These are phyloP conservation scores for cucumber (Cucumis sativus) DNA, from an alignment of 306 rosid genomes.

Conservation along the genomic window DNA sequence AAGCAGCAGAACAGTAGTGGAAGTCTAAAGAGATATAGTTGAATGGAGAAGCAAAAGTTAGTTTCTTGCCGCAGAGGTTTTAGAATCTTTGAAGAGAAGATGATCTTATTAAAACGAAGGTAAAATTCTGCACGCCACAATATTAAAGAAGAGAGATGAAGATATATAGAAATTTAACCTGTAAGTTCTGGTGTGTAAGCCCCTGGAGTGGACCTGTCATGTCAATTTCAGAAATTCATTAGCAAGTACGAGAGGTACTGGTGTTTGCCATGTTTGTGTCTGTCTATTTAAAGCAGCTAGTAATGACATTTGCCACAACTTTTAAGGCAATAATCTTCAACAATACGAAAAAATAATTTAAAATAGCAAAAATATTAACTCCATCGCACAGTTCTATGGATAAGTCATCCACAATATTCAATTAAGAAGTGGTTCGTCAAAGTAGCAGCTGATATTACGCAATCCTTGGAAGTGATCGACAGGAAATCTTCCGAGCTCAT, in stretches of 20 bases:
- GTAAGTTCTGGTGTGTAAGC: slow-evolving; percentile 1
- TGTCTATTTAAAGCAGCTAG: neutral
- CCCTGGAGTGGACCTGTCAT: slow-evolving; percentile 8
- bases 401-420: neutral
- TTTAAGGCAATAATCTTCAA: neutral
- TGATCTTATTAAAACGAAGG: slow-evolving; percentile 10
- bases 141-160: neutral
- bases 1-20: neutral
- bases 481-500: neutral
- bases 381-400: neutral
- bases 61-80: slow-evolving; percentile 30
- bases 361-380: neutral
- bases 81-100: slow-evolving; percentile 27
- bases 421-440: neutral
- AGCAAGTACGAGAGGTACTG: slow-evolving; percentile 6
- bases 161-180: neutral
- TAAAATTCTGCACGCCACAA: slow-evolving; percentile 15
- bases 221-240: slow-evolving; percentile 9
- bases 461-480: neutral
- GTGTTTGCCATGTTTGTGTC: neutral
- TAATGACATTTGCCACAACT: neutral
- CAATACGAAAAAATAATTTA: neutral
- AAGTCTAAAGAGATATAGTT: slow-evolving; percentile 1
- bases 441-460: neutral
- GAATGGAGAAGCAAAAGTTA: slow-evolving; percentile 9